Evolutionary conservation across 768 basidiomycete genomes (phyloP), one percentile per base, ranked within the genome.

Genomic region (Podaxis sp.): DNA sequence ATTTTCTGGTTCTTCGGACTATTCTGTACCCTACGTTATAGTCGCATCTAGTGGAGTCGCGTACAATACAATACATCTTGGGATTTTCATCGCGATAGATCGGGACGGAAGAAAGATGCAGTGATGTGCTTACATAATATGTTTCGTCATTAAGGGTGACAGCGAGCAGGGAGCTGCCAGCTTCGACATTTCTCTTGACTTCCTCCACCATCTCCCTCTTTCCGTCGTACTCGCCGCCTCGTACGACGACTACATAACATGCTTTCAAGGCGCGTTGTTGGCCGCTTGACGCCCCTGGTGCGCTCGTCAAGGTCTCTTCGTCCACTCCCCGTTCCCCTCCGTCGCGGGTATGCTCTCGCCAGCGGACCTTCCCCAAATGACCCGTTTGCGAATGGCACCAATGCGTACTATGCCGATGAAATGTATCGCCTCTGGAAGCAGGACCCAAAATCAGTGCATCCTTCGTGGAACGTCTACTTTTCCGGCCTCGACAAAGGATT

Each of bases 401-500:
- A 97, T 76, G 82, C 94, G 24, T 95, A 96, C 80, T 99, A 99
- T 73, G 91, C 90, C 19, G 96, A 93, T 69, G 94, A 96, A 76
- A 98, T 98, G 96, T 98, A 96, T 78, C 85, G 87, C 67, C 87
- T 89, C 68, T 95, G 93, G 93, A 85, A 84, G 74, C 84, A 92
- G 78, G 94, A 99, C 76, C 93, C 95, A 48, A 84, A 86, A 65
- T 89, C 92, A 22, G 97, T 99, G 0, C 97, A 99, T 79, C 81
- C 85, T 0, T 97, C 95, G 3, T 99, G 97, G 97, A 84, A 90
- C 64, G 84, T 88, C 57, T 99, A 99, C 78, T 99, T 99, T 72
- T 84, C 88, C 2, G 96, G 93, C 44, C 84, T 99, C 74, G 95
- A 96, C 69, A 89, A 88, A 69, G 97, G 97, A 52, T 73, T 99